A percentile compares a stretch with the other conserved stretches of the same genome.
Conservation (phyloP, 306 rosid species). For the Malus sieversii region DNA sequence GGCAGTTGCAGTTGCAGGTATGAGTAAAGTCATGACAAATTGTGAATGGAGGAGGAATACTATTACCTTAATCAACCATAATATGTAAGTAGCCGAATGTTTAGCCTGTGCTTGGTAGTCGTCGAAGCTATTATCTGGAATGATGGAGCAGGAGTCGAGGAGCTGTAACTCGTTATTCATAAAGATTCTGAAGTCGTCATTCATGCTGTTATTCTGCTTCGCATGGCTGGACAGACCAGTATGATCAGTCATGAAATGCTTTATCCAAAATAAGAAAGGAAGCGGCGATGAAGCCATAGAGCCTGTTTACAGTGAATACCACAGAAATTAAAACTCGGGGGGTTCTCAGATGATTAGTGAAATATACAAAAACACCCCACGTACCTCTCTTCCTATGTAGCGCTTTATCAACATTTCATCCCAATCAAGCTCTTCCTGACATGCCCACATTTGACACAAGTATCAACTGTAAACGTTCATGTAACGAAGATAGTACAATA, state of each 20-base stretch:
- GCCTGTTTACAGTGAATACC: slow-evolving; percentile 41
- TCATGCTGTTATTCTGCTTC: slow-evolving; percentile 23
- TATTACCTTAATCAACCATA: slow-evolving; percentile 65
- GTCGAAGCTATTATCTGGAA: slow-evolving; percentile 44
- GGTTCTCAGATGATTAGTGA: not conserved
- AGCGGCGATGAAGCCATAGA: slow-evolving; percentile 90
- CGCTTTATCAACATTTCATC: slow-evolving; percentile 53
- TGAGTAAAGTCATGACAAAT: not conserved
- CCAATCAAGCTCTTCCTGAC: slow-evolving; percentile 89
- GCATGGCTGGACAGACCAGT: slow-evolving; percentile 7
- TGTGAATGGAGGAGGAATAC: not conserved
- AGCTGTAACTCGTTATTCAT: slow-evolving; percentile 50
- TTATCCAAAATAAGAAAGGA: slow-evolving; percentile 61
- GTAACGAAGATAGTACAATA: not conserved
- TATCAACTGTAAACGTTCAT: not conserved
- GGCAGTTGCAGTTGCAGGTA: not conserved
- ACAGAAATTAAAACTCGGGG: slow-evolving; percentile 1
- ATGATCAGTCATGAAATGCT: slow-evolving; percentile 25
- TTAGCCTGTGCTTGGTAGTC: slow-evolving; percentile 69
- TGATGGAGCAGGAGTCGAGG: slow-evolving; percentile 35
- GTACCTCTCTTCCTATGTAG: slow-evolving; percentile 71
- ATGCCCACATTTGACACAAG: slow-evolving; percentile 6
- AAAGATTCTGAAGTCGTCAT: slow-evolving; percentile 29
- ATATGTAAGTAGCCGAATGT: slow-evolving; percentile 44
- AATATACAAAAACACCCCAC: not conserved